Evolutionary conservation across 2,329 filamentous ascomycete genomes (phyloP), one percentile per base, ranked within the genome.

Genomic region (Xylariaceae sp.): DNA sequence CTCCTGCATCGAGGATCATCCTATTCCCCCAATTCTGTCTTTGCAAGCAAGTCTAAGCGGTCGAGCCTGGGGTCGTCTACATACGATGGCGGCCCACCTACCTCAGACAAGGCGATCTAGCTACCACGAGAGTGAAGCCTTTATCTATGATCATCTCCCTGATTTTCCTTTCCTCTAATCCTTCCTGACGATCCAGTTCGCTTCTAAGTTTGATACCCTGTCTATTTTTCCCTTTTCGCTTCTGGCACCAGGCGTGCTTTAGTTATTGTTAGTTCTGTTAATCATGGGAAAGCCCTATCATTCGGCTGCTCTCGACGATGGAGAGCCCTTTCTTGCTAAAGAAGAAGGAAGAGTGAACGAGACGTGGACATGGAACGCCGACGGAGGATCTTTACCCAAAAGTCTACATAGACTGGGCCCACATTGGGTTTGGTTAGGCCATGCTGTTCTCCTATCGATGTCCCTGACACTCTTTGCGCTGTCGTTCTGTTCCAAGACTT

Each of bases 381-480:
- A 48, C 18, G 55, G 37, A 18, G 46, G 56, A 40, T 61, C 54
- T 21, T 50, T 65, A 40, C 53, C 54, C 23, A 52, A 60, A 20
- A 57, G 57, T 14, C 20, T 66, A 14, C 52, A 57, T 9, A 66
- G 50, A 21, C 37, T 70, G 21, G 65, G 65, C 21, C 64, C 70
- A 26, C 59, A 75, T 59, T 77, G 74, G 75, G 56, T 65, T 47
- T 79, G 75, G 75, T 59, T 77, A 20, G 70, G 63, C 7, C 77
- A 79, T 55, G 72, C 68, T 7, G 47, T 77, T 9, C 68, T 79
- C 19, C 55, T 79, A 32, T 74, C 75, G 7, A 54, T 70, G 4
- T 78, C 77, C 2, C 52, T 75, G 44, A 72, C 72, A 0, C 65
- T 79, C 7, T 78, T 79, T 51, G 70, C 72, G 3, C 62, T 76